Evolutionary conservation across 2,329 filamentous ascomycete species (phyloP).

Genomic region (Monosporascus sp.): DNA sequence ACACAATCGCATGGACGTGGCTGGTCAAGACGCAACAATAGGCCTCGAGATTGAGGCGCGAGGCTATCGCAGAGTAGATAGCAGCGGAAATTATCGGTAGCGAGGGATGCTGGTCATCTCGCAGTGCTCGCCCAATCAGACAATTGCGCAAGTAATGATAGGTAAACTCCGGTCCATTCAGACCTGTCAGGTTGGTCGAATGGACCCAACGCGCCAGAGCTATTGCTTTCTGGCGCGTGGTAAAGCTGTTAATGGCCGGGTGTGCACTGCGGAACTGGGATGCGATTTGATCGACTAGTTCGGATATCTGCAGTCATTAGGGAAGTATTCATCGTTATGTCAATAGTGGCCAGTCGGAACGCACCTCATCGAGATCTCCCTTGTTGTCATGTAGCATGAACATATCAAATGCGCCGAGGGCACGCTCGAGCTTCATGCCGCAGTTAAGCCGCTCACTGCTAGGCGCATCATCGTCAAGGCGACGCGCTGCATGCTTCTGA

Average conservation of each 20-base stretch:
- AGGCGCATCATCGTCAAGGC: conserved; percentile 12
- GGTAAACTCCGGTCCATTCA: conserved; percentile 56
- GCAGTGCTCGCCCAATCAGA: conserved; percentile 77
- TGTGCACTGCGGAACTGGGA: conserved; percentile 47
- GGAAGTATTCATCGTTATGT: background rate
- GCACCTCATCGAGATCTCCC: conserved; percentile 69
- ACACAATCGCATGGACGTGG: conserved; percentile 78
- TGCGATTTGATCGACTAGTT: conserved; percentile 61
- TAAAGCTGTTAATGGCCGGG: conserved; percentile 48
- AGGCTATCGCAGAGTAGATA: conserved; percentile 79
- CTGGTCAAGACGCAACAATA: conserved; percentile 76
- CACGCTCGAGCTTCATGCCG: conserved; percentile 60
- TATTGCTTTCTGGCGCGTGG: conserved; percentile 63
- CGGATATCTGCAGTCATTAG: conserved; percentile 45
- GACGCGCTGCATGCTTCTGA: conserved; percentile 27
- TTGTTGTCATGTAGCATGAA: conserved; percentile 72
- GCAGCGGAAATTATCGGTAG: conserved; percentile 81
- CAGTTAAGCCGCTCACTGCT: conserved; percentile 36
- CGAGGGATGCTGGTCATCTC: conserved; percentile 67
- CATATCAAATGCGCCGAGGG: conserved; percentile 80
- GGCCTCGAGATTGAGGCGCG: conserved; percentile 68
- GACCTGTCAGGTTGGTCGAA: conserved; percentile 62
- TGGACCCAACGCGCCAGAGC: conserved; percentile 66
- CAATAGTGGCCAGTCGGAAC: background rate
- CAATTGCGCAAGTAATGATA: conserved; percentile 83